Evolutionary conservation across 2,329 filamentous ascomycete species (phyloP), one percentile per base, ranked within the genome.

Genomic region (Seiridium unicorne): DNA sequence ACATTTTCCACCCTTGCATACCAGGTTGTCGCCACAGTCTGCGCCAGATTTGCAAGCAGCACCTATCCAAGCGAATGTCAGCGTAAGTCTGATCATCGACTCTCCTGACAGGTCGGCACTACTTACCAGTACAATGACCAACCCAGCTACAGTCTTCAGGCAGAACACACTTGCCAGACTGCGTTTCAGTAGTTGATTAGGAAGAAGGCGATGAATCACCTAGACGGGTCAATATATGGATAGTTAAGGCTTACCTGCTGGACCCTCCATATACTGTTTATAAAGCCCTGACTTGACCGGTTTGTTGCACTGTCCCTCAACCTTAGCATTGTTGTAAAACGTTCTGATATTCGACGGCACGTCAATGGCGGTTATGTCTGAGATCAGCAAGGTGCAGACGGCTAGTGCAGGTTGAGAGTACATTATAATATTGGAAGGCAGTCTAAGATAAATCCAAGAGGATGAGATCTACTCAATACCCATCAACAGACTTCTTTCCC

Each of bases 241-340:
- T 46, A n/a, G 44, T 5, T 8, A 10, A 34, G 35, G n/a, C 53
- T 26, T 56, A 26, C 44, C 42, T 9, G 54, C 11, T 9, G 44
- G 54, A 34, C 54, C 54, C 11, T 34, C 46, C 13, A 42, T 8
- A 65, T 2, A 42, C 13, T 63, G 63, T 62, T 69, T 71, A 60
- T 69, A 73, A 57, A 75, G 74, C 4, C 72, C 74, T 0, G 66
- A 66, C 31, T 67, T 69, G 3, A 76, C 66, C 36, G 63, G 62
- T 32, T 70, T 70, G 40, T 62, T 64, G 62, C 74, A 77, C 1
- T 61, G 51, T 2, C 70, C 69, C 13, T 70, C 63, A 11, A 57
- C 65, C 31, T 68, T 70, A 42, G 74, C 61, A 13, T 64, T 63
- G 58, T 76, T 66, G 66, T 73, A 73, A 51, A 77, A 68, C 35